phyloP scores from a whole-genome alignment of 306 rosid genomes.

The Mimosa bimucronata region DNA sequence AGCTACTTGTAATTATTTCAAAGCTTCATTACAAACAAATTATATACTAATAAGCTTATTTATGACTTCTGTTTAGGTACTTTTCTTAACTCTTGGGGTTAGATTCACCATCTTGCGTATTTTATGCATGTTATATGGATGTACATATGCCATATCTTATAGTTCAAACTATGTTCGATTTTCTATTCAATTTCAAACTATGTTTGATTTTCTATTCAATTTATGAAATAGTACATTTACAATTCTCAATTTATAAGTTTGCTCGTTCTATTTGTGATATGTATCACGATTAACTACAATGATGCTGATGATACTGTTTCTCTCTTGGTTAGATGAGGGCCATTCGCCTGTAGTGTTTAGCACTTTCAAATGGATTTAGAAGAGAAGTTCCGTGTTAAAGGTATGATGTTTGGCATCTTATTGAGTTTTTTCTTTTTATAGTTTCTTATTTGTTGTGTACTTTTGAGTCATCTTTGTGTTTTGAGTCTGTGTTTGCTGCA shows the following conservation, averaged over 20 bases:
- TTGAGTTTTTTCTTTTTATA: not conserved
- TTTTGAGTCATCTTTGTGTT: too few relatives aligned
- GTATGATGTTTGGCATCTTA: constrained; percentile 47
- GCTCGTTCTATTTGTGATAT: not conserved
- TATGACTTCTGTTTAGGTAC: not conserved
- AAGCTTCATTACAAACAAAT: not conserved
- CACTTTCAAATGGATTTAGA: constrained; percentile 66
- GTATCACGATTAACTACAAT: not conserved
- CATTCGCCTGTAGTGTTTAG: constrained; percentile 26
- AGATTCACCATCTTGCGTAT: not conserved
- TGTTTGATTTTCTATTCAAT: not conserved
- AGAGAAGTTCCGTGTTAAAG: constrained; percentile 70
- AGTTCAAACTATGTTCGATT: not conserved
- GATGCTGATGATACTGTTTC: constrained; percentile 29
- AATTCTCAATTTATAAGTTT: not conserved
- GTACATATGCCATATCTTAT: not conserved
- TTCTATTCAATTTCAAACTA: not conserved
- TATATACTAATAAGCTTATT: not conserved
- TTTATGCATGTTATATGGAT: not conserved
- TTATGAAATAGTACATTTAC: not conserved
- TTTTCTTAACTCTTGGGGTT: not conserved
- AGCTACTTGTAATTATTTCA: not conserved
- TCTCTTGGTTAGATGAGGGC: constrained; percentile 46
- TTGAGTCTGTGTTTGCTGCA: constrained; percentile 22
- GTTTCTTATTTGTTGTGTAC: constrained; percentile 14